phyloP scores from a whole-genome alignment of 306 rosid species.

The Arachis hypogaea region DNA sequence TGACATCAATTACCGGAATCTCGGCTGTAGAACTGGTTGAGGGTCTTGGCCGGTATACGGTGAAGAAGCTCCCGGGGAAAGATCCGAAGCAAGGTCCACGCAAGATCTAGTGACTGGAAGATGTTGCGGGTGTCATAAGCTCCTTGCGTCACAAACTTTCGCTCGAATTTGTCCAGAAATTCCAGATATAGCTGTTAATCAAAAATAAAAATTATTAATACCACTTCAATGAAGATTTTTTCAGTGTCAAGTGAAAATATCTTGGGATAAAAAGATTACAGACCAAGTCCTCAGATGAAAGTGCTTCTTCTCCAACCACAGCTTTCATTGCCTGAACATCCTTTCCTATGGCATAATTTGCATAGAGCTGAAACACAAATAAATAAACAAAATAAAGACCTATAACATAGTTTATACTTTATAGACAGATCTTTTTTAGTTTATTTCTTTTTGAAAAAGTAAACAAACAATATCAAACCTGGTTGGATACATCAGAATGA shows the following conservation, averaged over 20 bases:
- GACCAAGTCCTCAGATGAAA: slow-evolving; percentile 98
- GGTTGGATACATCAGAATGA: slow-evolving; percentile 97
- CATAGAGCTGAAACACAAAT: slow-evolving; percentile 71
- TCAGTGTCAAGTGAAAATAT: slow-evolving; percentile 13
- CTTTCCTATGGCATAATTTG: slow-evolving; percentile 99
- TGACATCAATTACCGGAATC: slow-evolving; percentile 70
- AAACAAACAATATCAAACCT: slow-evolving; percentile 56
- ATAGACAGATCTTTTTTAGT: neutral
- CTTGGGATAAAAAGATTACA: slow-evolving; percentile 27
- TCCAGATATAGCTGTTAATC: slow-evolving; percentile 79
- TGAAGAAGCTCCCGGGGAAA: slow-evolving; percentile 99
- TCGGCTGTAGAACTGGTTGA: slow-evolving; percentile 84
- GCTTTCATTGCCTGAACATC: slow-evolving; percentile 99
- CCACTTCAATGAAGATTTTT: slow-evolving; percentile 16
- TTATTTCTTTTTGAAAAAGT: too few relatives aligned
- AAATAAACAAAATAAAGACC: neutral
- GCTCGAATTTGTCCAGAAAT: slow-evolving; percentile 96
- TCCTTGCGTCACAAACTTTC: slow-evolving; percentile 94
- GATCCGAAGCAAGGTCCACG: slow-evolving; percentile 96
- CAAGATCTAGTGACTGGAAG: slow-evolving; percentile 97
- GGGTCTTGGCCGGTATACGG: slow-evolving; percentile 95
- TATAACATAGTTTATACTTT: slow-evolving; percentile 29
- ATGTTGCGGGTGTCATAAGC: slow-evolving; percentile 96
- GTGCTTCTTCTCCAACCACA: slow-evolving; percentile 99
- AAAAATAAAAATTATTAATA: slow-evolving; percentile 20